These are phyloP conservation scores for Solanum bukasovii DNA, from an alignment of 257 asterid species.

Conservation along the genomic window DNA sequence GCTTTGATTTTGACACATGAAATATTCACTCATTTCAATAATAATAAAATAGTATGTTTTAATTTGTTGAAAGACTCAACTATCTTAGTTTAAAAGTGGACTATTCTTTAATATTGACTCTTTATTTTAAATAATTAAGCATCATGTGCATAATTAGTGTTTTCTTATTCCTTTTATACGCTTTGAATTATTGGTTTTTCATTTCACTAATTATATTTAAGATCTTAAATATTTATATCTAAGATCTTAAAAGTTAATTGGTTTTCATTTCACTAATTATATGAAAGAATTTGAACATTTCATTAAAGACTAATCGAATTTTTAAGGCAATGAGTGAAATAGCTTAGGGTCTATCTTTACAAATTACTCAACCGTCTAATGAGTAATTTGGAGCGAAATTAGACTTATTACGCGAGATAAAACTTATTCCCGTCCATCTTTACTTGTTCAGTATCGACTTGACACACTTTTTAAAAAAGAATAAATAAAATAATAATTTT, in stretches of 20 bases:
- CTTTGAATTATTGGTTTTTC: neutral
- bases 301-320: neutral
- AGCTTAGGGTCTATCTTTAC: neutral
- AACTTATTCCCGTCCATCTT: too few species aligned
- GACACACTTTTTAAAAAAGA: neutral
- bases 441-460: neutral
- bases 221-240: neutral
- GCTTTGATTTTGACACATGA: constrained; percentile 4
- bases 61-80: neutral
- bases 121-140: neutral
- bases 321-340: neutral
- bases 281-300: neutral
- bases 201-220: neutral
- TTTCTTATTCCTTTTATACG: neutral
- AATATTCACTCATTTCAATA: neutral
- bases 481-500: too few species aligned
- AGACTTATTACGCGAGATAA: neutral
- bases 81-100: neutral
- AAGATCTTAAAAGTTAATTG: neutral
- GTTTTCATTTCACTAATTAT: neutral
- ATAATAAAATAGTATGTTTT: neutral
- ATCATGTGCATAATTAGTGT: neutral
- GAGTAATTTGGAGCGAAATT: neutral
- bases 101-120: neutral
- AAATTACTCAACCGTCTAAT: neutral